Evolutionary conservation across 768 basidiomycete species (phyloP), one percentile per base, ranked within the genome.

Genomic region (Naematelia aurantialba): DNA sequence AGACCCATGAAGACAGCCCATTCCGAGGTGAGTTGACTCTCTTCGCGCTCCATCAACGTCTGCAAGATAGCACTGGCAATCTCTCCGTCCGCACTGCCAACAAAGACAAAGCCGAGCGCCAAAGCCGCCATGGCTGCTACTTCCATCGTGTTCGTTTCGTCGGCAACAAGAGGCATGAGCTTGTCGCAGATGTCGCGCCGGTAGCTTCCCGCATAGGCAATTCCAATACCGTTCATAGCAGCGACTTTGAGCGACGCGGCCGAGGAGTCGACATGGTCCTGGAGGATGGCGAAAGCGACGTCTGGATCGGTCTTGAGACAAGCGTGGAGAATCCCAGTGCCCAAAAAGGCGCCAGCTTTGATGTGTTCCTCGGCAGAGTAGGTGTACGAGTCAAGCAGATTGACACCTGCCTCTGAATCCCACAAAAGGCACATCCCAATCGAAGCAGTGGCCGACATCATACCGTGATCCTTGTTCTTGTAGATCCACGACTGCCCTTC

Each of bases 401-500:
- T 87, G 42, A 98, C 82, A 68, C 96, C 96, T 57, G 89, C 83
- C 58, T 98, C 96, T 8, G 89, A 89, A 73, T 98, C 92, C 96
- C 96, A 99, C 1, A 99, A 81, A 62, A 97, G 81, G 79, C 88
- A 88, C 45, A 98, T 81, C 19, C 96, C 96, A 55, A 99, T 82
- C 56, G 90, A 93, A 3, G 96, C 96, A 25, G 93, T 86, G 22
- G 96, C 96, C 60, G 89, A 90, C 83, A 94, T 86, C 91, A 97
- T 98, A 87, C 93, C 96, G 63, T 96, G 91, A 54, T 97, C 94
- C 79, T 98, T 98, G 81, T 98, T 98, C 83, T 98, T 98, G 82
- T 98, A 99, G 58, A 99, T 91, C 92, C 92, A 99, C 69, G 91
- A 93, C 77, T 85, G 89, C 13, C 96, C 94, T 70, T 96, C 93